phyloP scores from a whole-genome alignment of 2,329 filamentous ascomycete species.

The Chaetomiaceae sp. region DNA sequence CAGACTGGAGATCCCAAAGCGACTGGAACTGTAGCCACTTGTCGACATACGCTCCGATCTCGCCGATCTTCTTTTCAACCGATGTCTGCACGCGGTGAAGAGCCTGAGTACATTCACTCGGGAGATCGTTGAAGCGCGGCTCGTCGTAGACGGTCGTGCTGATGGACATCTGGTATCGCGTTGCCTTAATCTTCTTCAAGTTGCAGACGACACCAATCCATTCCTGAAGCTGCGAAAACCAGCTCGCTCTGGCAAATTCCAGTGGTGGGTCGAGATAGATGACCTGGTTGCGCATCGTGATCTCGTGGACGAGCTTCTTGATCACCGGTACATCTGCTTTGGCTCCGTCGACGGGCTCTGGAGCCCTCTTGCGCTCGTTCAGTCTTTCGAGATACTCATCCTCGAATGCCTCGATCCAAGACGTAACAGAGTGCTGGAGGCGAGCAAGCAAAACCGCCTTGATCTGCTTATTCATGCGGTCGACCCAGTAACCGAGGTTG shows the following conservation, averaged over 20 bases:
- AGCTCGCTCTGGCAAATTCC: conserved; percentile 85
- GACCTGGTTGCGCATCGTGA: conserved; percentile 96
- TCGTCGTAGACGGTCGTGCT: conserved; percentile 63
- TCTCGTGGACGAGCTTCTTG: conserved; percentile 75
- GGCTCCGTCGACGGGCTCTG: conserved; percentile 37
- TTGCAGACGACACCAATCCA: conserved; percentile 94
- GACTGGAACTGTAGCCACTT: conserved; percentile 99
- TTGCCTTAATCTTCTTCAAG: conserved; percentile 88
- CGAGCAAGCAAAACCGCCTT: conserved; percentile 75
- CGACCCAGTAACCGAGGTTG: conserved; percentile 87
- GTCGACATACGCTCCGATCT: conserved; percentile 82
- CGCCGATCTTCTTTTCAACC: conserved; percentile 75
- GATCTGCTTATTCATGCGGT: conserved; percentile 79
- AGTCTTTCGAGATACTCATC: conserved; percentile 45
- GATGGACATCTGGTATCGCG: conserved; percentile 86
- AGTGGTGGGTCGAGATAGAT: conserved; percentile 94
- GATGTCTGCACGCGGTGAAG: conserved; percentile 76
- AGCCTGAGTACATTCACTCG: conserved; percentile 73
- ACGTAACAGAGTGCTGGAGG: conserved; percentile 74
- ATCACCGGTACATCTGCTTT: conserved; percentile 59
- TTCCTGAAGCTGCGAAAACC: conserved; percentile 86
- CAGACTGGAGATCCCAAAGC: conserved; percentile 93
- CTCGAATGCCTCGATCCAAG: conserved; percentile 86
- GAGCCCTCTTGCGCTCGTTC: conserved; percentile 51
- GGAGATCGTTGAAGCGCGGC: conserved; percentile 76